A percentile compares a stretch with the other conserved stretches of the same genome.
phyloP scores from a whole-genome alignment of 305 asterid genomes.

The Plantago rigida region DNA sequence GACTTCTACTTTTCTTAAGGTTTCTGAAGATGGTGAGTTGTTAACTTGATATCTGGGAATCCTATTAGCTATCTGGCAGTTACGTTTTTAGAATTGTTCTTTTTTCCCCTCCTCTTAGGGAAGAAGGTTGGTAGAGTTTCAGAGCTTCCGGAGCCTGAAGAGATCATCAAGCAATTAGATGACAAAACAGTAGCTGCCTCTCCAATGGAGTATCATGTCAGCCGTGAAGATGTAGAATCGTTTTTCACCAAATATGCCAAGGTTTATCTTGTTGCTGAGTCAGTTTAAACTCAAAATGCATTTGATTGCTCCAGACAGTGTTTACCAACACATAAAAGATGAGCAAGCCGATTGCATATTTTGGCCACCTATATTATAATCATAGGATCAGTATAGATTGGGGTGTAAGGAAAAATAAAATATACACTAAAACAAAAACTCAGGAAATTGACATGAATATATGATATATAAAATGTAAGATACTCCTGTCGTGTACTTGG shows the following conservation, averaged over 20 bases:
- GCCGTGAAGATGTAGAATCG: constrained; percentile 68
- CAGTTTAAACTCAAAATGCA: too few relatives aligned
- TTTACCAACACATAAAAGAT: too few relatives aligned
- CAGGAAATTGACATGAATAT: too few relatives aligned
- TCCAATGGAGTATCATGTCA: constrained; percentile 66
- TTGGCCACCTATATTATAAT: too few relatives aligned
- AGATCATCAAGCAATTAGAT: constrained; percentile 71
- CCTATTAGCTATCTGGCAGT: background rate
- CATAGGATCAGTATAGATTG: too few relatives aligned
- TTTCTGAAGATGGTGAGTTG: constrained; percentile 82
- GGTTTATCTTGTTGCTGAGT: constrained; percentile 33
- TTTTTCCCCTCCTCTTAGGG: constrained; percentile 33
- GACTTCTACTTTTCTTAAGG: constrained; percentile 61
- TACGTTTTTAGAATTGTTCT: constrained; percentile 13
- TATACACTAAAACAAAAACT: too few relatives aligned
- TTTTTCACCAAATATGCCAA: constrained; percentile 61
- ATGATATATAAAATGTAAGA: too few relatives aligned
- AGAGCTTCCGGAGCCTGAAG: constrained; percentile 68
- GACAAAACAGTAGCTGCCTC: constrained; percentile 81
- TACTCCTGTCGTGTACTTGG: too few relatives aligned
- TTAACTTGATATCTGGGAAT: background rate
- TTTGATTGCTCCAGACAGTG: too few relatives aligned
- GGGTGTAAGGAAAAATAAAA: too few relatives aligned
- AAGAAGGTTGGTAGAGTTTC: constrained; percentile 65
- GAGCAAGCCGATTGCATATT: too few relatives aligned